Base-by-base conservation (phyloP, 768 basidiomycete species). In the Jaapia argillacea region DNA sequence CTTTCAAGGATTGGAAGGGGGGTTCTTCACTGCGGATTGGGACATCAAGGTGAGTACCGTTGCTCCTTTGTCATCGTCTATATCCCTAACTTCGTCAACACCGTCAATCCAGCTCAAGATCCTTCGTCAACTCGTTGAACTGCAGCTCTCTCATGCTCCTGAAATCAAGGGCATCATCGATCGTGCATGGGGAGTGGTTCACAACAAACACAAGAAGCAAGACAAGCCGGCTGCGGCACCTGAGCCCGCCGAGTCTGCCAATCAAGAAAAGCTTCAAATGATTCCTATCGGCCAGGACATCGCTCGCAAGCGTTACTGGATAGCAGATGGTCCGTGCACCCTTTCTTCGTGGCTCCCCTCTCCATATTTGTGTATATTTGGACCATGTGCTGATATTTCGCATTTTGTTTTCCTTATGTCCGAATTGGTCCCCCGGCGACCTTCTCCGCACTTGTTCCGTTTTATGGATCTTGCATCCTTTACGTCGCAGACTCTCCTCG, bases 141-240 rank as follows among this genome's bases (percentile, higher is more conserved):
- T 90, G 55, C 88, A 90, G 56, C 72, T 92, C 2, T 64, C 67
- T 37, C 81, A 89, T 56, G 74, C 75, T 48, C 58, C 67, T 24
- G 77, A 81, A 42, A 73, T 89, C 57, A 85, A 86, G 62, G 67
- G 62, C 41, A 66, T 67, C 41, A 82, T 90, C 59, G 86, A 90
- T 72, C 78, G 77, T 58, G 85, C 86, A 40, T 88, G 88, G 85
- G 86, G 85, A 55, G 83, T 87, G 55, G 74, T 75, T 43, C 83
- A 85, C 51, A 79, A 80, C 58, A 87, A 88, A 54, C 82, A 87
- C 62, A 86, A 88, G 72, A 90, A 86, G 65, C 78, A 75, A 45
- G 79, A 85, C 45, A 66, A 72, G 18, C 60, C 74, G 14, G 65
- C 68, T 27, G 67, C 70, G 1, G 74, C 76, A 40, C 74, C 76